Conservation (phyloP, 768 basidiomycete genomes). For the Dentipellis fragilis region DNA sequence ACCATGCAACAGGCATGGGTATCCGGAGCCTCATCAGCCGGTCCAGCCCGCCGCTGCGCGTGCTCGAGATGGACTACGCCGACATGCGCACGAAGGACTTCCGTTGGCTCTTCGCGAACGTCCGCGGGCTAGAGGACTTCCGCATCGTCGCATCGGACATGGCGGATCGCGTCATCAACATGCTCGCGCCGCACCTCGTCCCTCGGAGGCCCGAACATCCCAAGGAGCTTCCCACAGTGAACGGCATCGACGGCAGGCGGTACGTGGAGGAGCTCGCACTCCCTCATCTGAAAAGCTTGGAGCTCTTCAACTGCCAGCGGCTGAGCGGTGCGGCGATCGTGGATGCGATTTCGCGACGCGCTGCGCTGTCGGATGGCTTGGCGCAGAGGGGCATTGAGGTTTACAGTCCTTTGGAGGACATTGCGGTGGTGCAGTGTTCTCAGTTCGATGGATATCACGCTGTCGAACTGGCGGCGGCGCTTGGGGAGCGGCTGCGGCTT, state of each 20-base stretch:
- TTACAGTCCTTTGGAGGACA: constrained; percentile 15
- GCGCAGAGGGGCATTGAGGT: constrained; percentile 12
- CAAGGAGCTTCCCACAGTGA: constrained; percentile 6
- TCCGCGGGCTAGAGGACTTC: constrained; percentile 48
- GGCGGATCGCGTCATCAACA: constrained; percentile 59
- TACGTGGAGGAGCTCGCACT: constrained; percentile 31
- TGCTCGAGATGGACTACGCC: constrained; percentile 71
- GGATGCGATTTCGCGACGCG: constrained; percentile 38
- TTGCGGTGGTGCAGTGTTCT: constrained; percentile 21
- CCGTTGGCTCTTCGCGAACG: constrained; percentile 49
- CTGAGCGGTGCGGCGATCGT: constrained; percentile 51
- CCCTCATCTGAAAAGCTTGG: constrained; percentile 42
- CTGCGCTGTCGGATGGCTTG: constrained; percentile 26
- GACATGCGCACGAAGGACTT: constrained; percentile 84
- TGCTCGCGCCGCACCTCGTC: constrained; percentile 36
- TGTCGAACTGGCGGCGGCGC: constrained; percentile 14
- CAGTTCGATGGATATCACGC: constrained; percentile 19
- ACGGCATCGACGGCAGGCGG: constrained; percentile 4
- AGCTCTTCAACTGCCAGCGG: constrained; percentile 52
- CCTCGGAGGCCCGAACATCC: constrained; percentile 5
- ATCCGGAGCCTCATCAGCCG: constrained; percentile 53
- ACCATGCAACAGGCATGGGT: constrained; percentile 75
- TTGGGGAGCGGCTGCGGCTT: constrained; percentile 17
- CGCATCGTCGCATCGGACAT: constrained; percentile 73
- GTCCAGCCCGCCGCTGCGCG: constrained; percentile 50